Percentiles rank a stretch among this genome's conserved stretches.
Conservation (phyloP, 805 yeast genomes). For the Priceomyces melissophilus region DNA sequence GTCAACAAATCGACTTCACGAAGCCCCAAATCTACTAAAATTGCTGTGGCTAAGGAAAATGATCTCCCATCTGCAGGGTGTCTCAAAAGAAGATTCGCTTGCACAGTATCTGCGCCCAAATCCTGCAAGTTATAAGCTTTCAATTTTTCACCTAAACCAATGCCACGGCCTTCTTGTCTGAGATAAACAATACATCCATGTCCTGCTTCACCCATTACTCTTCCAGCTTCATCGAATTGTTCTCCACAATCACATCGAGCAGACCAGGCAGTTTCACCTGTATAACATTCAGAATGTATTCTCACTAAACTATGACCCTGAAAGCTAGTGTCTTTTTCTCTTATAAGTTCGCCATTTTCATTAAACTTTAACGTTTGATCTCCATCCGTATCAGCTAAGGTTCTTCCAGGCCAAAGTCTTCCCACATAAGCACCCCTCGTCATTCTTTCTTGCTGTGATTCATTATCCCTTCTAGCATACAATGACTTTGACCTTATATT, state of each 20-base stretch:
- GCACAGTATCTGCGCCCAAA: constrained; percentile 97
- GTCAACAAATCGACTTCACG: constrained; percentile 73
- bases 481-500: constrained; percentile 76
- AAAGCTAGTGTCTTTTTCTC: constrained; percentile 27
- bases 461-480: constrained; percentile 59
- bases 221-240: constrained; percentile 97
- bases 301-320: constrained; percentile 64
- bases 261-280: constrained; percentile 99
- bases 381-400: constrained; percentile 58
- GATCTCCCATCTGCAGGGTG: constrained; percentile 99
- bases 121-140: constrained; percentile 97
- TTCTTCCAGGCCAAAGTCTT: constrained; percentile 81
- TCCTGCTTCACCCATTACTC: constrained; percentile 82
- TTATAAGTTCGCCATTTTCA: constrained; percentile 26
- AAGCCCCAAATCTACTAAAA: constrained; percentile 77
- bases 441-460: constrained; percentile 91
- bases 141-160: constrained; percentile 95
- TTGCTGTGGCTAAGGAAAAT: constrained; percentile 91
- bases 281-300: constrained; percentile 95
- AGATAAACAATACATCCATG: constrained; percentile 93
- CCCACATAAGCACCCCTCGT: constrained; percentile 98
- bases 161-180: constrained; percentile 98
- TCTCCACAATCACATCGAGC: constrained; percentile 99
- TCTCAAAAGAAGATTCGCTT: constrained; percentile 85
- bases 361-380: constrained; percentile 27